Evolutionary conservation across 2,329 filamentous ascomycete species (phyloP), one percentile per base, ranked within the genome.

Genomic region (Chaetoscypha palmicola): DNA sequence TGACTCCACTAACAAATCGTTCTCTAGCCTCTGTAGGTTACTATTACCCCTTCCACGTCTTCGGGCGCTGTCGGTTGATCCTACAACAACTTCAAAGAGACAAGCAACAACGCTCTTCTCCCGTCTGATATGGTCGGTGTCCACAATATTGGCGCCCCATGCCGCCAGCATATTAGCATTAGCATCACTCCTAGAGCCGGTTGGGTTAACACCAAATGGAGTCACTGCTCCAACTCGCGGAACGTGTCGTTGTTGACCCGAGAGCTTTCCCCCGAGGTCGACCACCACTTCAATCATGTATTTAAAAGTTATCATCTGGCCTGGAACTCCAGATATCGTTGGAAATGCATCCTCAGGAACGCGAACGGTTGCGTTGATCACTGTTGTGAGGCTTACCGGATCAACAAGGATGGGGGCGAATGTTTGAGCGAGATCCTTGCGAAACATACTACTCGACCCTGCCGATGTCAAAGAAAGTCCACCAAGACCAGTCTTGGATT

Each of bases 281-380:
- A 96, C 79, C 21, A 97, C 82, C 2, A 96, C 86, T 64, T 98
- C 92, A 16, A 96, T 76, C 54, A 90, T 86, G 60, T 98, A 97
- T 54, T 83, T 87, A 69, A 98, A 97, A 56, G 83, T 89, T 52
- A 98, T 92, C 81, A 97, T 92, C 24, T 86, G 83, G 3, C 91
- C 89, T 0, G 92, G 92, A 0, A 96, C 88, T 43, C 82, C 83
- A 21, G 80, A 81, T 50, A 97, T 97, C 2, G 90, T 95, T 0
- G 92, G 91, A 55, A 97, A 97, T 0, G 81, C 81, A 58, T 95
- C 87, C 51, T 94, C 88, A 0, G 92, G 92, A 2, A 97, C 78
- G 54, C 87, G 81, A 12, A 98, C 79, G 2, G 85, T 84, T 3
- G 89, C 84, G 12, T 83, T 92, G 32, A 97, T 79, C 35, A 83